These are phyloP conservation scores for Iris macrosiphon DNA, from an alignment of 106 monocot species.

Conservation along the genomic window DNA sequence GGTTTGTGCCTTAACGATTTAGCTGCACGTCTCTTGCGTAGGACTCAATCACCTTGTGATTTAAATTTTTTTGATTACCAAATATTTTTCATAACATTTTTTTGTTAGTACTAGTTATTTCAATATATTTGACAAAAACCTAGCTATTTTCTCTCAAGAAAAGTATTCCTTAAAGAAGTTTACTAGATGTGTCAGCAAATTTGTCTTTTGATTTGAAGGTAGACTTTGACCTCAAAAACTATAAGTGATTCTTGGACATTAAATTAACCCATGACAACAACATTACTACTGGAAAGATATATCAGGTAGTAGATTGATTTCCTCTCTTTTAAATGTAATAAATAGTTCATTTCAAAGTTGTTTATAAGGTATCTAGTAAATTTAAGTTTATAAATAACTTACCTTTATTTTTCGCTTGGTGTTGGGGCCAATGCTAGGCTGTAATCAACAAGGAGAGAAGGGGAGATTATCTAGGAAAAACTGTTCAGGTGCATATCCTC, in stretches of 20 bases:
- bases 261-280: slow-evolving; percentile 51
- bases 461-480: slow-evolving; percentile 48
- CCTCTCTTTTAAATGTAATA: not conserved
- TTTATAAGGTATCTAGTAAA: not conserved
- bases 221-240: slow-evolving; percentile 50
- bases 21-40: too few relatives aligned
- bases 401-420: not conserved
- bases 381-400: not conserved
- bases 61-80: too few relatives aligned
- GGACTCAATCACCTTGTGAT: too few relatives aligned
- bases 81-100: too few relatives aligned
- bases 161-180: too few relatives aligned
- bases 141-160: too few relatives aligned
- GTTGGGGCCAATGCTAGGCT: slow-evolving; percentile 10
- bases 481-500: slow-evolving; percentile 40
- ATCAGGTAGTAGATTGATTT: slow-evolving; percentile 27
- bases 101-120: too few relatives aligned
- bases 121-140: too few relatives aligned
- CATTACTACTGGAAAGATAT: slow-evolving; percentile 51
- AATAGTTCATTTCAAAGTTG: too few relatives aligned
- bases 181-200: too few relatives aligned
- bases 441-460: slow-evolving; percentile 47
- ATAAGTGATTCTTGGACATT: slow-evolving; percentile 40
- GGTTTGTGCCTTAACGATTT: too few relatives aligned
- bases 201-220: slow-evolving; percentile 28